Base-by-base conservation (phyloP, 2,329 filamentous ascomycete species). In the Kalmusia sp. region DNA sequence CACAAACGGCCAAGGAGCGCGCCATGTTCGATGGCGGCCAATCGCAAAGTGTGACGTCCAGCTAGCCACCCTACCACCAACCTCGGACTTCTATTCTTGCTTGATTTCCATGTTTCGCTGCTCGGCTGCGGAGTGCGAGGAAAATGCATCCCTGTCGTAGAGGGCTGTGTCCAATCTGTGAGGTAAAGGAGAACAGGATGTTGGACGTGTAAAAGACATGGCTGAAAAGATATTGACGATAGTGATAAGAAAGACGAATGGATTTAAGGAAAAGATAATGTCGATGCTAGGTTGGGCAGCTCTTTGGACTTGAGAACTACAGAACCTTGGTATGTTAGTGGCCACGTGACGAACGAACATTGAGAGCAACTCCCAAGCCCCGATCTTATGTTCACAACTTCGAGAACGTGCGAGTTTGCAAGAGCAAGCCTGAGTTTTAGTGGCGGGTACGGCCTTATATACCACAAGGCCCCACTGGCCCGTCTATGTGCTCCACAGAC, bases 21-120 rank as follows among this genome's bases (percentile, higher is more conserved):
- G 44, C 44, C 44, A 15, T 47, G 33, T 37, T 22, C 31, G 21
- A 28, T 33, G 31, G 33, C 22, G 44, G 12, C 44, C 44, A 47
- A 47, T 47, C 24, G 44, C 33, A n/a, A 14, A 3, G n/a, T 15
- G 28, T 33, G 41, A 24, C 27, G 19, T 33, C 21, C 28, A 15
- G 14, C 44, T 37, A 27, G 22, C 44, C 24, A 35, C 15, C 22
- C n/a, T 17, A 21, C 41, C 41, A 33, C 5, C 19, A 5, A 12
- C 30, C 43, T 21, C 33, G 33, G 44, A 21, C 12, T 19, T 37
- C n/a, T 37, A 37, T 37, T 27, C 44, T 27, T 17, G 44, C 12
- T 47, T 28, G 44, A n/a, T 47, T 47, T 47, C 9, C 31, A 21
- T 28, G 44, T 47, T 25, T 38, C 44, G 7, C 11, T 12, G n/a